These are phyloP conservation scores for Starmerella potacharoeniae DNA, from an alignment of 805 yeast species.

Conservation along the genomic window DNA sequence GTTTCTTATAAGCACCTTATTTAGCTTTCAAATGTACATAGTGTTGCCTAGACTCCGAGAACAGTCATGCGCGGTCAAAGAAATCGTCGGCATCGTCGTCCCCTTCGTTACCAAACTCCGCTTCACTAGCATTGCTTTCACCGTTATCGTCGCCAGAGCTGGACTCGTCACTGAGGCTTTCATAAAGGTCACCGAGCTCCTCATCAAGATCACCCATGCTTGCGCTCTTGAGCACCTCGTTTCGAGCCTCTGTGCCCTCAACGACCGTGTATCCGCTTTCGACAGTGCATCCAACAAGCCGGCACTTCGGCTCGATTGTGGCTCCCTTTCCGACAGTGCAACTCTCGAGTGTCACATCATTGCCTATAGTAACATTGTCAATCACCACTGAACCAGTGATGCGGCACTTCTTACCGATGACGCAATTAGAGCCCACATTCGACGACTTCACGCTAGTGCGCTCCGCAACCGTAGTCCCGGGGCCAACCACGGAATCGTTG, in stretches of 20 bases:
- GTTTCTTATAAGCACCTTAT: no score
- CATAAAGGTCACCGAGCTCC: constrained; percentile 28
- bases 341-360: constrained; percentile 64
- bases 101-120: constrained; percentile 33
- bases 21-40: no score
- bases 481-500: constrained; percentile 72
- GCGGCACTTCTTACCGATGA: constrained; percentile 75
- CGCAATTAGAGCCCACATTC: constrained; percentile 63
- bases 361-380: constrained; percentile 60
- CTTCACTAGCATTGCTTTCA: constrained; percentile 37
- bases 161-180: constrained; percentile 27
- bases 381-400: constrained; percentile 76
- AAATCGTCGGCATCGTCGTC: constrained; percentile 42
- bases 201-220: constrained; percentile 24
- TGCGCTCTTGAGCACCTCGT: constrained; percentile 23
- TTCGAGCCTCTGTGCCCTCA: constrained; percentile 33
- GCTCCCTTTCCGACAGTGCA: constrained; percentile 71
- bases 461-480: constrained; percentile 58
- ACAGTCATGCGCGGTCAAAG: constrained; percentile 37
- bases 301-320: constrained; percentile 50
- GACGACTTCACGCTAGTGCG: constrained; percentile 77
- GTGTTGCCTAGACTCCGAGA: not conserved
- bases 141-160: constrained; percentile 23
- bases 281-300: constrained; percentile 69
- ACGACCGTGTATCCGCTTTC: constrained; percentile 68